Evolutionary conservation across 208 protist genomes (phyloP).

Genomic region (Trypanosoma rangeli): DNA sequence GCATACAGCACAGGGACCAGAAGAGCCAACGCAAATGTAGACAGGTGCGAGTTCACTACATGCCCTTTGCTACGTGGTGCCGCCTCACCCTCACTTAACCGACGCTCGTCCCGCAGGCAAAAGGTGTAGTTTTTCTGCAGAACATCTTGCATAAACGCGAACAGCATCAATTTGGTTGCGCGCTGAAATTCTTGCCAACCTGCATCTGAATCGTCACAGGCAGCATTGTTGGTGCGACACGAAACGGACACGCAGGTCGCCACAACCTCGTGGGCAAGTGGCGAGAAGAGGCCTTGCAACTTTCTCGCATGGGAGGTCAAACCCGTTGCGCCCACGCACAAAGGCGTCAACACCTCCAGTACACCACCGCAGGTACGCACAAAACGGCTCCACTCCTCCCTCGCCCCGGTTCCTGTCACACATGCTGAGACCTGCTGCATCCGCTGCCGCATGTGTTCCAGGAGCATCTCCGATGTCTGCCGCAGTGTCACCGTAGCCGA

Average conservation of each 20-base stretch:
- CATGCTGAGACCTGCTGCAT: neutral
- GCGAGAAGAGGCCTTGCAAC: constrained; percentile 8
- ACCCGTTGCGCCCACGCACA: constrained; percentile 37
- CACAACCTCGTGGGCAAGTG: constrained; percentile 17
- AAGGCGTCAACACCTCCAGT: constrained; percentile 56
- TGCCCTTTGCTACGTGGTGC: neutral
- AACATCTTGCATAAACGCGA: constrained; percentile 83
- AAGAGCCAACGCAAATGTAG: constrained; percentile 13
- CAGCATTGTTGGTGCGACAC: neutral
- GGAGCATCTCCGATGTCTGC: constrained; percentile 28
- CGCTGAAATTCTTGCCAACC: neutral
- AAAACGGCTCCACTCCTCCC: constrained; percentile 4
- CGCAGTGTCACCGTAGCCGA: constrained; percentile 32
- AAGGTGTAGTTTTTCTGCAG: constrained; percentile 85
- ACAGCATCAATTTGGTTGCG: constrained; percentile 38
- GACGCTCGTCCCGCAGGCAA: constrained; percentile 63
- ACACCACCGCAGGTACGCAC: constrained; percentile 34
- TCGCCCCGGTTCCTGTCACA: no score
- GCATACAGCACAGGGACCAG: constrained; percentile 12
- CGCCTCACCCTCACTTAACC: constrained; percentile 31
- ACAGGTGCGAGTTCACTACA: constrained; percentile 15
- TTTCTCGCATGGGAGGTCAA: neutral
- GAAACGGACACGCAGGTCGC: constrained; percentile 9
- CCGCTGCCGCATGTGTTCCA: constrained; percentile 13
- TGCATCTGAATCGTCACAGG: neutral